phyloP scores from a whole-genome alignment of 768 basidiomycete genomes.

The Leccinum variicolor region DNA sequence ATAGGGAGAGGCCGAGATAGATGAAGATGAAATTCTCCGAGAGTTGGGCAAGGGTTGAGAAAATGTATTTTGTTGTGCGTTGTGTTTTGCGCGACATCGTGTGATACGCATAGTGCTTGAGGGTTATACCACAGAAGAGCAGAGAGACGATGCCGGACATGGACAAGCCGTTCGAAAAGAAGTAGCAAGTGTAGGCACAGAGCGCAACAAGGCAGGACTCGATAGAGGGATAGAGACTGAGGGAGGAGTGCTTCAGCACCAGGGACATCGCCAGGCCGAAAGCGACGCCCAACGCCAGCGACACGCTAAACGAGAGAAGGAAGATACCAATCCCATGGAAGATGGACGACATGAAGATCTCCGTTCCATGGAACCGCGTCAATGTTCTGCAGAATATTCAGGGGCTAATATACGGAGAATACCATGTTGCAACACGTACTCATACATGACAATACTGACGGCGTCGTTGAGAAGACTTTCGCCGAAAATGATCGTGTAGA shows the following conservation, averaged over 20 bases:
- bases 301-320: conserved; percentile 90
- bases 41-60: conserved; percentile 88
- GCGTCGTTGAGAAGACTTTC: conserved; percentile 97
- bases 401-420: not conserved
- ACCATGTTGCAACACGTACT: conserved; percentile 57
- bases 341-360: conserved; percentile 82
- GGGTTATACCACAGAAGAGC: conserved; percentile 96
- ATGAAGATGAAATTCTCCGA: conserved; percentile 99
- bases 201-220: conserved; percentile 96
- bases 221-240: conserved; percentile 85
- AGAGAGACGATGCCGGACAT: conserved; percentile 98
- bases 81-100: conserved; percentile 97
- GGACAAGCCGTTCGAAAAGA: conserved; percentile 93
- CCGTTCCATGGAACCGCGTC: conserved; percentile 85
- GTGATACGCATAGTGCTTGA: conserved; percentile 99
- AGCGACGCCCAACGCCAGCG: conserved; percentile 88
- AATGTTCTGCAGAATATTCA: conserved; percentile 59
- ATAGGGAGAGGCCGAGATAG: conserved; percentile 95
- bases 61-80: conserved; percentile 92
- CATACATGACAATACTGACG: conserved; percentile 99
- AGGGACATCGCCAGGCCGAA: conserved; percentile 92
- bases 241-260: conserved; percentile 89
- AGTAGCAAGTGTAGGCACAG: conserved; percentile 95
- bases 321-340: conserved; percentile 99
- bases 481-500: conserved; percentile 96